phyloP scores from a whole-genome alignment of 2,329 filamentous ascomycete species.

The Penicillium palitans region DNA sequence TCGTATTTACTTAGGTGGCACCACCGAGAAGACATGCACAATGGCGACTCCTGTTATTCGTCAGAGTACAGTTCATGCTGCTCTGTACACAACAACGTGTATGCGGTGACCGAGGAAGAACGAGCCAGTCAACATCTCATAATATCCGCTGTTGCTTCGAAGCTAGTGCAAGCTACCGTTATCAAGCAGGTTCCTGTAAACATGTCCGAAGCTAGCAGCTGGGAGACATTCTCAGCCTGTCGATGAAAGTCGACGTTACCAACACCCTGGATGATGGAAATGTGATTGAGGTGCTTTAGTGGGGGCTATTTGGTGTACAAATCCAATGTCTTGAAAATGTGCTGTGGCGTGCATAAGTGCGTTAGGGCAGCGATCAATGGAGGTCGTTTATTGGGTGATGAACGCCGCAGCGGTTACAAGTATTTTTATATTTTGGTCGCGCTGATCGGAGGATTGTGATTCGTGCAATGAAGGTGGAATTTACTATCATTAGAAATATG shows the following conservation, averaged over 20 bases:
- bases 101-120: background rate
- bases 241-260: constrained; percentile 11
- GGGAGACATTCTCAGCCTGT: constrained; percentile 12
- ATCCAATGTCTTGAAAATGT: constrained; percentile 7
- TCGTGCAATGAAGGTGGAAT: constrained; percentile 6
- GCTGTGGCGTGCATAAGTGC: constrained; percentile 20
- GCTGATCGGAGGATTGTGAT: constrained; percentile 14
- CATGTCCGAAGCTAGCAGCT: constrained; percentile 3
- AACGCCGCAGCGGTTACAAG: constrained; percentile 27
- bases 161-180: background rate
- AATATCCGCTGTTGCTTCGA: constrained; percentile 2
- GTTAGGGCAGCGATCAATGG: constrained; percentile 4
- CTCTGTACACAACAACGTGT: background rate
- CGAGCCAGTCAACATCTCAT: constrained; percentile 1
- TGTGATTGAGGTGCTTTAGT: constrained; percentile 1
- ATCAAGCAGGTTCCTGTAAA: background rate
- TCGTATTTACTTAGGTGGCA: constrained; percentile 1
- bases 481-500: constrained; percentile 26
- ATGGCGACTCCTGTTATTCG: background rate
- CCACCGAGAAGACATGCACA: background rate
- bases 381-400: constrained; percentile 13
- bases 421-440: constrained; percentile 20
- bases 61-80: background rate
- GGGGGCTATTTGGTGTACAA: background rate
- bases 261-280: constrained; percentile 12